phyloP scores from a whole-genome alignment of 495 filamentous ascomycete genomes.

The Xeromyces bisporus region DNA sequence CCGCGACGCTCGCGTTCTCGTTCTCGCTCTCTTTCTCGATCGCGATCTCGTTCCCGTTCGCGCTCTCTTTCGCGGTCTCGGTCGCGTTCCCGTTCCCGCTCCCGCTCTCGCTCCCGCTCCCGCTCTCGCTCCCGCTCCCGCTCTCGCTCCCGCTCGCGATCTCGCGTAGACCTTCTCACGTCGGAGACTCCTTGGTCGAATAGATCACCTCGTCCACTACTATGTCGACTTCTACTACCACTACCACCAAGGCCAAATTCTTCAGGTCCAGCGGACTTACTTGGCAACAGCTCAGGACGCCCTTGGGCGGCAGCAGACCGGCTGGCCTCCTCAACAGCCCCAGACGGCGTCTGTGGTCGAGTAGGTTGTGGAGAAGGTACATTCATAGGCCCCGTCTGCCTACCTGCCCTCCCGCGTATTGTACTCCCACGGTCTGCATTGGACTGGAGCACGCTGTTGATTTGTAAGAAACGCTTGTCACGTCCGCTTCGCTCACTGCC shows the following conservation, averaged over 20 bases:
- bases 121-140: constrained; percentile 4
- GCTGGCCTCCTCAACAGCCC: constrained; percentile 10
- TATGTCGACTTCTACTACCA: constrained; percentile 4
- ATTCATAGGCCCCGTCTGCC: constrained; percentile 15
- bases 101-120: constrained; percentile 13
- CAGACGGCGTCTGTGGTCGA: constrained; percentile 14
- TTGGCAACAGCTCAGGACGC: constrained; percentile 12
- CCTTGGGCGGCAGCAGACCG: constrained; percentile 6
- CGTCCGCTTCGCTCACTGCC: constrained; percentile 21
- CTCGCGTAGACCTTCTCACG: constrained; percentile 9
- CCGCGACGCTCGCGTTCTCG: constrained; percentile 12
- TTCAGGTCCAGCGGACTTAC: constrained; percentile 4
- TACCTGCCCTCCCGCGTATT: constrained; percentile 21
- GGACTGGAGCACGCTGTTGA: constrained; percentile 28
- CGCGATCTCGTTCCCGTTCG: constrained; percentile 3
- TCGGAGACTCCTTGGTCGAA: constrained; percentile 19
- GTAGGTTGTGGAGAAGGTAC: constrained; percentile 15
- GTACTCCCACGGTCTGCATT: constrained; percentile 17
- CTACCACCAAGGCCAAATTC: constrained; percentile 8
- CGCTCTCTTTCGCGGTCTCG: too few species aligned
- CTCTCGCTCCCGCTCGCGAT: constrained; percentile 3
- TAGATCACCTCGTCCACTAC: constrained; percentile 14
- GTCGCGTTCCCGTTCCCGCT: constrained; percentile 10
- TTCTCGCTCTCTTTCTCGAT: constrained; percentile 4
- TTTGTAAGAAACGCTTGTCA: constrained; percentile 27